Base-by-base conservation (phyloP, 345 rosid species). In the Sonneratia alba region DNA sequence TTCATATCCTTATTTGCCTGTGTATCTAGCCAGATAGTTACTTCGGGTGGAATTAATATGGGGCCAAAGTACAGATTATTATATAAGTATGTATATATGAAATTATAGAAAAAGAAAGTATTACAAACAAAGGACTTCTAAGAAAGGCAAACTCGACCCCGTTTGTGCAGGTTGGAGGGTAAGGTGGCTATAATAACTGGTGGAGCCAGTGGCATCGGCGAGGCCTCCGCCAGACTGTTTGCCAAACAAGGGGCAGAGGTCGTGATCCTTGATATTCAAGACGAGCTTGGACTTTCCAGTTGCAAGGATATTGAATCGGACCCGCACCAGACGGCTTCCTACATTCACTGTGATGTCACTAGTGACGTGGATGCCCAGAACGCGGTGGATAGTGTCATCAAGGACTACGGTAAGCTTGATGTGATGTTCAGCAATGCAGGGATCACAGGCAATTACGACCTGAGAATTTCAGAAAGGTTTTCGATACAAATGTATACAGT, bases 191-290 rank as follows among this genome's bases (percentile, higher is more conserved):
- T 72, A 14, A 40, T 72, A 19, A 76, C 79, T 0, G 79, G 75
- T 7, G 79, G 79, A 45, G 71, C 79, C 15, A 72, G 76, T 3
- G 79, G 79, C 70, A 68, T 68, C 3, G 79, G 79, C 5, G 79
- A 77, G n/a, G 27, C 49, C 45, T 67, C 47, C 27, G 75, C 56
- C 0, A 76, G 75, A 38, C 70, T 76, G 59, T 72, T 76, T 69
- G 63, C 45, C 1, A 48, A 40, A n/a, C 75, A 72, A 18, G 72
- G 79, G 18, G 79, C 75, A 18, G 68, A 76, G 62, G 72, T 77
- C 34, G 42, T 73, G 13, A 47, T 77, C 12, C 71, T 73, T 0
- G 80, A 77, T 8, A 56, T 77, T 45, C 71, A 66, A 34, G 74
- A 77, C 0, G 68, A 77, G 27, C 53, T 77, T 10, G 77, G 76